These are phyloP conservation scores for Chlorella sp. DNA, from an alignment of 139 green algal species.

Conservation along the genomic window DNA sequence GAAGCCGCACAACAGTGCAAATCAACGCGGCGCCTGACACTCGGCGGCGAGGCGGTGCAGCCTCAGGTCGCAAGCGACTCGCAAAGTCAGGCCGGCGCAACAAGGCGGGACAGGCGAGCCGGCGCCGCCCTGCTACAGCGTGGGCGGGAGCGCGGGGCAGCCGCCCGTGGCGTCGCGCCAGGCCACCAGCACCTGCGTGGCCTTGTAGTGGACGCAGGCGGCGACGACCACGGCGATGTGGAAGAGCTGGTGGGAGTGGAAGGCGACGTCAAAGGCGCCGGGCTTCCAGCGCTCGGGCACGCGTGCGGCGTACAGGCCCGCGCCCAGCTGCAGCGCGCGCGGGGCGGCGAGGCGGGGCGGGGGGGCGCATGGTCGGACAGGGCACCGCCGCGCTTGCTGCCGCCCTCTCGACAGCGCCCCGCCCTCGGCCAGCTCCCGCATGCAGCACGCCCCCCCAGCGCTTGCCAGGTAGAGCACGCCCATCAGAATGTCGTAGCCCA, in stretches of 20 bases:
- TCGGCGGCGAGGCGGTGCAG: too few relatives aligned
- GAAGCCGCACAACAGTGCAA: too few relatives aligned
- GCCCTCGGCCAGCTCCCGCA: not conserved
- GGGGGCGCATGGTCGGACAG: not conserved
- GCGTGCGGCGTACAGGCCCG: constrained; percentile 80
- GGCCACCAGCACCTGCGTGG: constrained; percentile 47
- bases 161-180: constrained; percentile 78
- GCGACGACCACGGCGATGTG: constrained; percentile 78
- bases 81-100: too few relatives aligned
- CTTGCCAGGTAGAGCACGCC: constrained; percentile 82
- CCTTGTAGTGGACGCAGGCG: constrained; percentile 72
- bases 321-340: constrained; percentile 60
- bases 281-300: constrained; percentile 91
- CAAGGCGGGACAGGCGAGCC: too few relatives aligned
- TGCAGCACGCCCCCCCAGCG: not conserved
- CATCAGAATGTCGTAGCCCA: constrained; percentile 82
- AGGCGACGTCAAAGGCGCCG: constrained; percentile 89
- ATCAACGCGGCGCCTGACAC: too few relatives aligned
- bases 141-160: constrained; percentile 29
- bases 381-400: not conserved
- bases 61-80: too few relatives aligned
- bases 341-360: not conserved
- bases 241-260: constrained; percentile 95
- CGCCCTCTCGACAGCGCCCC: not conserved
- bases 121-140: constrained; percentile 1